Conservation (phyloP, 1,284 basidiomycete species). For the Schizophyllum amplum region DNA sequence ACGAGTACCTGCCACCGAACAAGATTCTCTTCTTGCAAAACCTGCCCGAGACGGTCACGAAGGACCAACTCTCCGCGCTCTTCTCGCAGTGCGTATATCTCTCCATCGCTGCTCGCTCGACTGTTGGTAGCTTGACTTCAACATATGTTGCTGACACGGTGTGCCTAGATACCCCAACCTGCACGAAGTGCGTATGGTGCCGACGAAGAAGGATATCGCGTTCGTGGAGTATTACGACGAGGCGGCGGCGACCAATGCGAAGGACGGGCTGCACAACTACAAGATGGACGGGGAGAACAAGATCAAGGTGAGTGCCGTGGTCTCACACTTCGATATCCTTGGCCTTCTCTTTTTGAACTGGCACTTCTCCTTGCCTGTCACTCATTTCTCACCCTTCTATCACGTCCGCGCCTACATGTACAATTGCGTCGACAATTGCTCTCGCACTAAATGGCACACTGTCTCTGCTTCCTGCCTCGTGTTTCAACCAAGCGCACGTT, state of each 20-base stretch:
- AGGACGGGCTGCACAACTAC: slow-evolving; percentile 94
- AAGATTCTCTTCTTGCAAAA: slow-evolving; percentile 98
- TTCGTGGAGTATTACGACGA: slow-evolving; percentile 96
- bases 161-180: slow-evolving; percentile 76
- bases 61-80: slow-evolving; percentile 81
- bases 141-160: neutral
- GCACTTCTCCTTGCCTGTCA: neutral
- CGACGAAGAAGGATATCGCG: slow-evolving; percentile 91
- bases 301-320: slow-evolving; percentile 64
- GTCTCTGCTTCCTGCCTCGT: too few species aligned
- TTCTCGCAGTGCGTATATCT: slow-evolving; percentile 70
- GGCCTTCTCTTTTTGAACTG: neutral
- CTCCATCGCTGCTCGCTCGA: too few species aligned
- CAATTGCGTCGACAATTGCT: too few species aligned
- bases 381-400: too few species aligned
- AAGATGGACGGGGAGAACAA: slow-evolving; percentile 93
- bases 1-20: slow-evolving; percentile 99
- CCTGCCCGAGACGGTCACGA: slow-evolving; percentile 83
- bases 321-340: neutral
- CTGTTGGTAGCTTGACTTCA: neutral
- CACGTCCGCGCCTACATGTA: too few species aligned
- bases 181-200: slow-evolving; percentile 93
- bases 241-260: slow-evolving; percentile 78
- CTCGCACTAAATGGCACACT: too few species aligned
- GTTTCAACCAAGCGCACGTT: too few species aligned